Percentiles rank a stretch among this genome's conserved stretches.
Evolutionary conservation across 139 green algal genomes (phyloP).

Genomic region (Edaphochlamys debaryana): DNA sequence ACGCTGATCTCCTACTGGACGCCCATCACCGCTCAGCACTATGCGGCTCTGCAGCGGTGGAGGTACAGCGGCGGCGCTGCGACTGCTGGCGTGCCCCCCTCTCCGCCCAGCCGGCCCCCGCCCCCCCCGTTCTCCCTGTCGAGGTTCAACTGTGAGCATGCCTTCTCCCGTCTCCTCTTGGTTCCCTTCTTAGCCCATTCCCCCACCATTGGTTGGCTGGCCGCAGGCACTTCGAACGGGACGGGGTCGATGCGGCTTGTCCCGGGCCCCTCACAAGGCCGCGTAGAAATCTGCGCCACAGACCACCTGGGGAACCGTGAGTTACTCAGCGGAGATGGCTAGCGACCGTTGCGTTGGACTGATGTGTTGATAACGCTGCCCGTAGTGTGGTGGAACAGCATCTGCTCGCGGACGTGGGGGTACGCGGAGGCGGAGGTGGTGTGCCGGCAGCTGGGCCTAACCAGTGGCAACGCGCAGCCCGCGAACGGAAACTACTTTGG

Average conservation of each 20-base stretch:
- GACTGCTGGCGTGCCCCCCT: background rate
- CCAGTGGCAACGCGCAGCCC: background rate
- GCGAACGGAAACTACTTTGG: background rate
- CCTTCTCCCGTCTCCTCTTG: too few relatives aligned
- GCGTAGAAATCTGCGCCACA: conserved; percentile 8
- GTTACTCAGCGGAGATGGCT: too few relatives aligned
- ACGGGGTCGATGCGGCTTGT: too few relatives aligned
- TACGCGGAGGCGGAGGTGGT: conserved; percentile 24
- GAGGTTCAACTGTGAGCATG: background rate
- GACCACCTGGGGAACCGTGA: background rate
- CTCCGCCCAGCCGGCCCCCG: background rate
- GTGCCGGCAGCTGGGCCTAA: background rate
- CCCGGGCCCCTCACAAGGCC: too few relatives aligned
- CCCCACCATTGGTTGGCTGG: too few relatives aligned
- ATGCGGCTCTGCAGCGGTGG: conserved; percentile 6
- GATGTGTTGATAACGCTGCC: too few relatives aligned
- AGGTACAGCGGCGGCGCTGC: background rate
- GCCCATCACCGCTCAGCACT: conserved; percentile 19
- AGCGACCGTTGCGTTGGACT: too few relatives aligned
- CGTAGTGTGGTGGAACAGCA: conserved; percentile 19
- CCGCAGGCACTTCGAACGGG: too few relatives aligned
- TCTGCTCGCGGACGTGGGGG: conserved; percentile 4
- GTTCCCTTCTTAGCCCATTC: too few relatives aligned
- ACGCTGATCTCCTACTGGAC: background rate
- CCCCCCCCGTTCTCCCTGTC: background rate